Evolutionary conservation across 23 red algal species (phyloP), one percentile per base, ranked within the genome.

Genomic region (Gracilaria gracilis): DNA sequence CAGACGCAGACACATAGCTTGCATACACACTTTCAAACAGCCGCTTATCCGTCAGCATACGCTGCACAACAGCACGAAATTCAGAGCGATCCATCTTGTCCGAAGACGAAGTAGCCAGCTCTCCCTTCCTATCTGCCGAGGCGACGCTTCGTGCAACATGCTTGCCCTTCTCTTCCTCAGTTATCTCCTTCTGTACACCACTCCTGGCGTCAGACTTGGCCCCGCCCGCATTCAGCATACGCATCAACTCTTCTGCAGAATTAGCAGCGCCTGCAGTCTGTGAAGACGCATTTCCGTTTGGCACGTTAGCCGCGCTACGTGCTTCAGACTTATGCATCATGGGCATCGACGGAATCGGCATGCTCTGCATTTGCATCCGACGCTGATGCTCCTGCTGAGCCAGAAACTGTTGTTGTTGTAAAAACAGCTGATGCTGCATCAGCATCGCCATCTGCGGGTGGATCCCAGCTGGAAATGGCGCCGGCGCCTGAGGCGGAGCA

Each of bases 1-100:
- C 54, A 46, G 57, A 17, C 36, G 79, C 39, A 31, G 53, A 37
- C 16, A 88, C 47, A 51, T 88, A 88, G 21, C 44, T 49, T 4
- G 59, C 67, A 76, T 88, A 88, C 55, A 88, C 84, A 42, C 50
- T 62, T 23, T 88, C 84, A 77, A 88, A 88, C 46, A 88, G 71
- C 62, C 71, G 65, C 47, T 51, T 62, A 34, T 88, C 84, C 49
- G 84, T 76, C 38, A 88, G 71, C 84, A 88, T 88, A 31, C 84
- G 39, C 28, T 75, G 84, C 84, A 88, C 49, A 21, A 88, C 84
- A 29, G 84, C 84, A 53, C 84, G 84, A 58, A 88, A 88, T 34
- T 75, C 67, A 36, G 65, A 58, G 44, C 84, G 84, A 49, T 77
- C 70, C 71, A 88, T 46, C 57, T 88, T 62, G 32, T 44, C 28